Base-by-base conservation (phyloP, 495 filamentous ascomycete genomes). In the Sabuloglossum arenarium region DNA sequence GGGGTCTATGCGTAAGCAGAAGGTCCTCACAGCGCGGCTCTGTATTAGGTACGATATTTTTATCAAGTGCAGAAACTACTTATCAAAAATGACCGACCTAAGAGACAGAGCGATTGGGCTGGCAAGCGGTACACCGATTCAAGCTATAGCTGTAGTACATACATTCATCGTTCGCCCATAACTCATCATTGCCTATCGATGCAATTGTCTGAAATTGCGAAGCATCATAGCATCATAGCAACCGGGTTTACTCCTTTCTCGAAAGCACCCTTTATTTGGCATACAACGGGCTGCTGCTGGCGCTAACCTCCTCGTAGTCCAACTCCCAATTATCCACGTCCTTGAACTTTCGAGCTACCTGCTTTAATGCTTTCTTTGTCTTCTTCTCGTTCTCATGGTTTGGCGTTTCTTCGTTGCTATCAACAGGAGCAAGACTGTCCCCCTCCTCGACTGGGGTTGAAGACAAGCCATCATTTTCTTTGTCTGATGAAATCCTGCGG, bases 291-390 rank as follows among this genome's bases (percentile, higher is more conserved):
- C 64, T 64, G 56, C 64, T 66, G 50, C 61, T 64, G 53, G 63
- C 69, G 30, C 64, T 70, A 32, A 79, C 67, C 50, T 79, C 75
- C 64, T 86, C 82, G 71, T 82, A 86, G 56, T 84, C 81, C 74
- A 86, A 72, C 59, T 83, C 67, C 80, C 81, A 85, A 58, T 75
- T 63, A 68, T 86, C 82, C 34, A 86, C 71, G 62, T 84, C 78
- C 32, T 73, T 70, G 63, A 86, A 86, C 59, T 84, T 84, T 59
- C 66, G 66, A 57, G 61, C 68, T 21, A 67, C 64, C 19, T 62
- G 61, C 58, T 68, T 68, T 49, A 79, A 59, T 62, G 71, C 68
- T 39, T 60, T 67, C 14, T 52, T 64, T 57, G 52, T 66, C 63
- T 47, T 58, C 31, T 42, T 63, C 64, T 34, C 59, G 55, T 34